These are phyloP conservation scores for Geotrichum fermentans DNA, from an alignment of 1,139 yeast species.

Conservation along the genomic window DNA sequence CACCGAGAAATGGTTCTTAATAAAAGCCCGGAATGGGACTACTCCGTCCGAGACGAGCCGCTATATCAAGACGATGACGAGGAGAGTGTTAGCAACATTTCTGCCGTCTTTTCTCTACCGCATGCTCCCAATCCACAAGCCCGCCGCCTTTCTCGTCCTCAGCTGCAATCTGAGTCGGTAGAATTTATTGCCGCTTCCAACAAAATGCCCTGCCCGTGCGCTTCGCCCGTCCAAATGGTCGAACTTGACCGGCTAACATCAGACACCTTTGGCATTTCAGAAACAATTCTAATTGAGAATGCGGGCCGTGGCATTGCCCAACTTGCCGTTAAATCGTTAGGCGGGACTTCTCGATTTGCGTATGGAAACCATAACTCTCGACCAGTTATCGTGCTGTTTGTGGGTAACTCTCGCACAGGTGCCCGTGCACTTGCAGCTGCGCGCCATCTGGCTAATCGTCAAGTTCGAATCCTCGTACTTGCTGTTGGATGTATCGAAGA, in stretches of 20 bases:
- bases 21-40: constrained; percentile 28
- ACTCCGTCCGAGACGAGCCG: neutral
- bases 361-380: constrained; percentile 66
- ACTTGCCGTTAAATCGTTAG: constrained; percentile 56
- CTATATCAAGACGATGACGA: constrained; percentile 37
- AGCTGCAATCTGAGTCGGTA: constrained; percentile 3
- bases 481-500: constrained; percentile 37
- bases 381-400: constrained; percentile 65
- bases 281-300: constrained; percentile 55
- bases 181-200: constrained; percentile 19
- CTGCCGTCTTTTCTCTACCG: constrained; percentile 5
- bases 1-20: constrained; percentile 68
- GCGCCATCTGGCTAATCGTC: constrained; percentile 71
- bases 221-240: constrained; percentile 73
- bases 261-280: constrained; percentile 50
- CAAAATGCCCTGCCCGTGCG: constrained; percentile 45
- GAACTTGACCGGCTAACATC: constrained; percentile 63
- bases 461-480: constrained; percentile 61
- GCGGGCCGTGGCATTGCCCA: constrained; percentile 64
- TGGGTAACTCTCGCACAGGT: constrained; percentile 72
- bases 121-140: constrained; percentile 7
- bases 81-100: constrained; percentile 26
- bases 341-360: constrained; percentile 61
- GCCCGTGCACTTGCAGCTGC: constrained; percentile 73
- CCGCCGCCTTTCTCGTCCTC: constrained; percentile 13